Percentiles rank a stretch among this genome's conserved stretches.
phyloP scores from a whole-genome alignment of 306 rosid species.

The Trifolium pratense region DNA sequence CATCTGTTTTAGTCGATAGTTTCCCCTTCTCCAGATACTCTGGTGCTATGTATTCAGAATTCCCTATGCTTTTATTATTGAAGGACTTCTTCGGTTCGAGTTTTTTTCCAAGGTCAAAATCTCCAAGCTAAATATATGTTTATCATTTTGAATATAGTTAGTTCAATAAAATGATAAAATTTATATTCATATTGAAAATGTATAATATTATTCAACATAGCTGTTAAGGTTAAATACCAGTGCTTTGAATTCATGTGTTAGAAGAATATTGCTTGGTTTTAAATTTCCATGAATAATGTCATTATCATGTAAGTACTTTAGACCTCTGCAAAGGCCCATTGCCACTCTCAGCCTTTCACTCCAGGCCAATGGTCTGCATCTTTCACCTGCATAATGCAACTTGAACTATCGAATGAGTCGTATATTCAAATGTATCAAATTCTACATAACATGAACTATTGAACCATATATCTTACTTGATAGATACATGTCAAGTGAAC shows the following conservation, averaged over 20 bases:
- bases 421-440: conserved; percentile 14
- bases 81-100: conserved; percentile 34
- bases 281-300: conserved; percentile 78
- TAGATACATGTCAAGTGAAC: conserved; percentile 74
- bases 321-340: conserved; percentile 69
- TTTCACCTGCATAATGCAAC: conserved; percentile 56
- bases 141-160: conserved; percentile 33
- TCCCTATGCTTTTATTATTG: conserved; percentile 37
- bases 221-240: conserved; percentile 57
- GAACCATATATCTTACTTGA: conserved; percentile 59
- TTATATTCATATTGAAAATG: background rate
- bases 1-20: conserved; percentile 46
- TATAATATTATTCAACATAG: conserved; percentile 6
- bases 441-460: background rate
- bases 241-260: conserved; percentile 71
- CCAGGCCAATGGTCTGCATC: conserved; percentile 61
- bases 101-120: conserved; percentile 46
- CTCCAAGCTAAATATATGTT: conserved; percentile 48
- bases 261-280: conserved; percentile 79
- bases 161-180: conserved; percentile 19
- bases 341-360: conserved; percentile 67
- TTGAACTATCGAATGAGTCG: background rate
- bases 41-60: conserved; percentile 46
- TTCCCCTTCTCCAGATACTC: conserved; percentile 47
- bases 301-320: conserved; percentile 68